These are phyloP conservation scores for Didymosphaeria variabile DNA, from an alignment of 2,329 filamentous ascomycete species.

Conservation along the genomic window DNA sequence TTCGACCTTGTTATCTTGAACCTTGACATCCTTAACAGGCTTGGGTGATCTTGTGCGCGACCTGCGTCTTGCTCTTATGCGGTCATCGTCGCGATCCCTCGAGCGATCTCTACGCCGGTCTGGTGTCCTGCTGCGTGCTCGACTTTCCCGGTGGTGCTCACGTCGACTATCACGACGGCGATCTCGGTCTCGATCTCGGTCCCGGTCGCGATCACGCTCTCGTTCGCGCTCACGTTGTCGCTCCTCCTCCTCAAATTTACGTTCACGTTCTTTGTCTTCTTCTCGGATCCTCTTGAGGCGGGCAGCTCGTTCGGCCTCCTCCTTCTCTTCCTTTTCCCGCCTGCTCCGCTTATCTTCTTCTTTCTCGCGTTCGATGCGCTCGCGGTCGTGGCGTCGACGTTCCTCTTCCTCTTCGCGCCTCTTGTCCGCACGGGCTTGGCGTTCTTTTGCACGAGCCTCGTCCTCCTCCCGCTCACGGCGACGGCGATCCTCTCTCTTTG, in stretches of 20 bases:
- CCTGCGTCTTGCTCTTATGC: conserved; percentile 35
- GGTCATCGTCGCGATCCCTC: conserved; percentile 53
- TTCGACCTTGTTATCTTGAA: conserved; percentile 48
- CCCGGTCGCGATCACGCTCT: conserved; percentile 32
- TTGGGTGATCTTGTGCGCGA: conserved; percentile 35
- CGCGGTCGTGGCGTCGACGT: conserved; percentile 40
- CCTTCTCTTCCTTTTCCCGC: conserved; percentile 54
- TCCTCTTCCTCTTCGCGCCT: conserved; percentile 44
- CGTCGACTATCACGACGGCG: conserved; percentile 63
- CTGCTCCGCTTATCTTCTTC: conserved; percentile 63
- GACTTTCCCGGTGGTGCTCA: conserved; percentile 42
- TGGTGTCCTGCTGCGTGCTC: conserved; percentile 38
- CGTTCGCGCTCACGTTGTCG: conserved; percentile 56
- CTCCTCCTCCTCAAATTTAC: conserved; percentile 31
- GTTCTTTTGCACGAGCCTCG: conserved; percentile 55
- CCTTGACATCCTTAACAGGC: conserved; percentile 32
- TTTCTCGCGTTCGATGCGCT: conserved; percentile 48
- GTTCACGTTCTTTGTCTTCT: no score
- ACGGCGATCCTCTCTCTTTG: conserved; percentile 67
- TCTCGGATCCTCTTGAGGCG: conserved; percentile 51
- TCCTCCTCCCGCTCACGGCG: conserved; percentile 59
- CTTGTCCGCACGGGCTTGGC: conserved; percentile 58
- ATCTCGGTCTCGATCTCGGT: conserved; percentile 48
- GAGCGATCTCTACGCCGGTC: conserved; percentile 52
- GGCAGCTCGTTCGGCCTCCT: conserved; percentile 56